These are phyloP conservation scores for Butyriboletus loyo DNA, from an alignment of 768 basidiomycete species.

Conservation along the genomic window DNA sequence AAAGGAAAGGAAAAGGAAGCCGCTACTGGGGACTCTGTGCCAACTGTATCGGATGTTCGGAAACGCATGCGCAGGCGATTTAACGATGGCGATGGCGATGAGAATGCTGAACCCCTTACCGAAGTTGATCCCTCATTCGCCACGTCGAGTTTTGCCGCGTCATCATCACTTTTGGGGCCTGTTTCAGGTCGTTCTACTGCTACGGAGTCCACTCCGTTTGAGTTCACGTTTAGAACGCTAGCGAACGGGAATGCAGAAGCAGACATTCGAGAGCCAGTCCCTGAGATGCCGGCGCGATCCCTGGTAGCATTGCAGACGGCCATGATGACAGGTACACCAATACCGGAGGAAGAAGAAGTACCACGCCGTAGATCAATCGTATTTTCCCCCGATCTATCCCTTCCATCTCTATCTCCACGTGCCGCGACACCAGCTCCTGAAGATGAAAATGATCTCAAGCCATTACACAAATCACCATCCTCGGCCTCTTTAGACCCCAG, in stretches of 20 bases:
- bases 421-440: slow-evolving; percentile 9
- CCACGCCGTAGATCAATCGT: slow-evolving; percentile 26
- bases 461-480: slow-evolving; percentile 8
- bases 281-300: slow-evolving; percentile 24
- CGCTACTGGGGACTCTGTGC: neutral
- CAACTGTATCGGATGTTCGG: slow-evolving; percentile 3
- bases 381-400: slow-evolving; percentile 19
- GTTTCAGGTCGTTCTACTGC: slow-evolving; percentile 9
- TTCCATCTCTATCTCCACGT: slow-evolving; percentile 8
- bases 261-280: slow-evolving; percentile 25
- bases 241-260: slow-evolving; percentile 7
- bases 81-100: slow-evolving; percentile 8
- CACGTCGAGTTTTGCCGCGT: neutral
- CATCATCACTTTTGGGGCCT: neutral
- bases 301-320: slow-evolving; percentile 25
- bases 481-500: slow-evolving; percentile 13
- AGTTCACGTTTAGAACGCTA: slow-evolving; percentile 24
- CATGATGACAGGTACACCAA: slow-evolving; percentile 20
- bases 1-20: slow-evolving; percentile 30
- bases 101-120: neutral
- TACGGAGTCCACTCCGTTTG: slow-evolving; percentile 16
- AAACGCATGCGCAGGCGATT: slow-evolving; percentile 22
- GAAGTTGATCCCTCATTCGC: slow-evolving; percentile 5
- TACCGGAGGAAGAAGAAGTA: slow-evolving; percentile 18
- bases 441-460: slow-evolving; percentile 1